A percentile compares a stretch with the other conserved stretches of the same genome.
Conservation (phyloP, 129 eudicot species). For the Pittosporum tobira region DNA sequence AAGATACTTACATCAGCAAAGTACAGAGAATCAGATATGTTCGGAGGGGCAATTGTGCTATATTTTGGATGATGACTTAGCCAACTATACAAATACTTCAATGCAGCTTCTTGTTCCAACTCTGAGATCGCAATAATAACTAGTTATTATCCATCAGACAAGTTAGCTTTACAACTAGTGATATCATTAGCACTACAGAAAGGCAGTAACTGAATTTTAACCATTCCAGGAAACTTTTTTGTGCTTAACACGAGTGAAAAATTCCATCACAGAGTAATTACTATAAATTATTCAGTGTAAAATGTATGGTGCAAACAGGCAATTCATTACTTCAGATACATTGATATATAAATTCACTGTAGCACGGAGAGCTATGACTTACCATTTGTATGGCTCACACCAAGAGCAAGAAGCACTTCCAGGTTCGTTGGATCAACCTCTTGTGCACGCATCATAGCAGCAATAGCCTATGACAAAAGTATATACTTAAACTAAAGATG, state of each 20-base stretch:
- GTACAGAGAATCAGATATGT: constrained; percentile 58
- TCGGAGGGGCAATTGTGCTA: constrained; percentile 59
- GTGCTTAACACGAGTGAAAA: not conserved
- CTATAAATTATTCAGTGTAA: too few species aligned
- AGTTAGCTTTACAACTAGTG: not conserved
- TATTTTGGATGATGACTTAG: constrained; percentile 71
- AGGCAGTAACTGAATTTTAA: not conserved
- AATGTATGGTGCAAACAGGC: too few species aligned
- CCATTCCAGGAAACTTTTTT: not conserved
- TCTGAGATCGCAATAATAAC: constrained; percentile 35
- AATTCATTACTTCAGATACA: not conserved
- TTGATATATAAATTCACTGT: not conserved
- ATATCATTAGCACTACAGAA: not conserved
- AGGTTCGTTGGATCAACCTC: constrained; percentile 60
- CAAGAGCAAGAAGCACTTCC: constrained; percentile 97
- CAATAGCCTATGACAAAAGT: constrained; percentile 9
- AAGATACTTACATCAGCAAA: constrained; percentile 69
- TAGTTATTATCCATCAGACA: constrained; percentile 9
- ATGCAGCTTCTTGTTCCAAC: constrained; percentile 88
- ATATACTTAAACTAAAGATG: not conserved
- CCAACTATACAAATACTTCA: constrained; percentile 88
- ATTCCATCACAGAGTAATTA: not conserved
- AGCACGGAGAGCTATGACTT: constrained; percentile 10
- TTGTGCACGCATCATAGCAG: constrained; percentile 12
- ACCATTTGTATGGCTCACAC: constrained; percentile 99